Base-by-base conservation (phyloP, 2,329 filamentous ascomycete species). In the Cordyceps cicadae region DNA sequence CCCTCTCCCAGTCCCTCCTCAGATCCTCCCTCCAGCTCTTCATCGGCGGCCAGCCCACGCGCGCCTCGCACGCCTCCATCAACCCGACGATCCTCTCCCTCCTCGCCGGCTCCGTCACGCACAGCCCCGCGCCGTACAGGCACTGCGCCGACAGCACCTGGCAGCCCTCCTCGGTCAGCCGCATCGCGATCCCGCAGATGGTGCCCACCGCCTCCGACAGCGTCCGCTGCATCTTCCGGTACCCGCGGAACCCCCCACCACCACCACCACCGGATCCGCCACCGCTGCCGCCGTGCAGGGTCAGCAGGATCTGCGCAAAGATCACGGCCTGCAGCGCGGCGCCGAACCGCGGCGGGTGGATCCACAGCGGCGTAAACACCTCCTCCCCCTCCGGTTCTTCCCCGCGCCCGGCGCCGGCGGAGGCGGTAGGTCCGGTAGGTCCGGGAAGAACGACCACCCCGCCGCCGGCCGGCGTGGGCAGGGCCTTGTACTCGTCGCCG, bases 291-390 rank as follows among this genome's bases (percentile, higher is more conserved):
- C 34, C 14, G 4, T 71, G 66, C 0, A 69, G 63, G 2, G 63
- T 52, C 0, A 84, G 71, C 0, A 85, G 71, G 17, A 84, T 79
- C 19, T 77, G 75, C 0, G 81, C 79, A 62, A 82, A 79, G 64
- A 76, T 76, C 63, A 81, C 78, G 14, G 78, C 75, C 63, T 84
- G 81, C 3, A 83, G 67, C 0, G 81, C 79, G 17, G 77, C 76
- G 37, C 76, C 76, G 46, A 77, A 77, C 17, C 75, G 69, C 1
- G 78, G 72, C 3, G 80, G 79, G 62, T 82, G 73, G 14, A 82
- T 76, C 75, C 79, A 80, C 12, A 80, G 70, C 0, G 78, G 75
- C 3, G 73, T 70, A 62, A 82, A 82, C 0, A 67, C 65, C 7
- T 69, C 69, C 3, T n/a, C 43, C n/a, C 3, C 43, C n/a, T n/a